Evolutionary conservation across 2,329 filamentous ascomycete species (phyloP).

Genomic region (Thelonectria blattea): DNA sequence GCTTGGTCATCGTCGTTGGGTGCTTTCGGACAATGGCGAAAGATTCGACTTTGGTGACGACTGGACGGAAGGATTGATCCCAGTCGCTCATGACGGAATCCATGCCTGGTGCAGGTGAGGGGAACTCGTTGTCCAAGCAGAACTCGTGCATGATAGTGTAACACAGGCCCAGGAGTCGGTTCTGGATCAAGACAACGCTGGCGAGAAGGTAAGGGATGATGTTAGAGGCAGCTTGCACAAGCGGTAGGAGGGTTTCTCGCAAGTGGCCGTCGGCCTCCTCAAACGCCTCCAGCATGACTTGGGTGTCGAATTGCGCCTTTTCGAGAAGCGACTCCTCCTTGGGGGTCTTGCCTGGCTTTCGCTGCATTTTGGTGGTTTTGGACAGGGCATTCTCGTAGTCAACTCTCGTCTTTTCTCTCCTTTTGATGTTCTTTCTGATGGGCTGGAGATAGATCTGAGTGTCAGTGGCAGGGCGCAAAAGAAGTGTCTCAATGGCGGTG

Average conservation of each 20-base stretch:
- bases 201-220: constrained; percentile 17
- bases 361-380: constrained; percentile 17
- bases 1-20: not conserved
- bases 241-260: constrained; percentile 16
- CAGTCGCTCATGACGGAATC: constrained; percentile 16
- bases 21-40: constrained; percentile 18
- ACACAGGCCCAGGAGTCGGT: constrained; percentile 17
- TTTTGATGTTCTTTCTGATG: constrained; percentile 21
- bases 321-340: constrained; percentile 20
- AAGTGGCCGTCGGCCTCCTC: constrained; percentile 17
- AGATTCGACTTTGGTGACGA: constrained; percentile 8
- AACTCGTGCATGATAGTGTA: constrained; percentile 23
- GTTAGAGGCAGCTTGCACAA: constrained; percentile 18
- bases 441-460: constrained; percentile 17
- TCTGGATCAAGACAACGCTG: constrained; percentile 20
- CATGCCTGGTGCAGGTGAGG: constrained; percentile 20
- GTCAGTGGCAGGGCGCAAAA: constrained; percentile 20
- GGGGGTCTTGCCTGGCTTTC: constrained; percentile 11
- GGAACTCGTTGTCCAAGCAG: constrained; percentile 19
- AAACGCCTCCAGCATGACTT: constrained; percentile 14
- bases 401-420: constrained; percentile 18
- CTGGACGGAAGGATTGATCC: constrained; percentile 14
- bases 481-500: constrained; percentile 16
- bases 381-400: constrained; percentile 20
- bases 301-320: constrained; percentile 15